Evolutionary conservation across 176 grass and related monocot species (phyloP).

Genomic region (Aegilops umbellulata): DNA sequence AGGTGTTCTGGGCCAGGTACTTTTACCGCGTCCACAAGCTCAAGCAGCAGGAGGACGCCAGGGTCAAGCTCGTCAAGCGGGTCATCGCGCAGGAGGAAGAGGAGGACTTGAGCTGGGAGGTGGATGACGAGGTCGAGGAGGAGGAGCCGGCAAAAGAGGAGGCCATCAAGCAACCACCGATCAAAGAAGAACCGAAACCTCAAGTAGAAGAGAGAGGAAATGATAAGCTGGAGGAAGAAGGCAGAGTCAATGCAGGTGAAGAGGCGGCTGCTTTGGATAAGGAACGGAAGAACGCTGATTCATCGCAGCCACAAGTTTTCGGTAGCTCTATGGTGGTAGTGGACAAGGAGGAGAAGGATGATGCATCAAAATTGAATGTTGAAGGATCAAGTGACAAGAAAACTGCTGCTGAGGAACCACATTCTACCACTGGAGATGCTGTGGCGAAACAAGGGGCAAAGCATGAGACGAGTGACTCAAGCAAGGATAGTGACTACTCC

Average conservation of each 20-base stretch:
- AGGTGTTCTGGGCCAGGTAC: conserved; percentile 81
- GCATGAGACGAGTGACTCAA: conserved; percentile 45
- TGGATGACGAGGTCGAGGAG: conserved; percentile 54
- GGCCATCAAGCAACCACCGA: conserved; percentile 12
- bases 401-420: conserved; percentile 3
- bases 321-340: conserved; percentile 39
- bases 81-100: conserved; percentile 69
- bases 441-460: conserved; percentile 22
- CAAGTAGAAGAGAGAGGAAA: not conserved
- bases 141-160: conserved; percentile 25
- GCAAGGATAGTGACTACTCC: conserved; percentile 50
- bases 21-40: conserved; percentile 74
- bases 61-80: conserved; percentile 78
- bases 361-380: not conserved
- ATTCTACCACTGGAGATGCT: conserved; percentile 1
- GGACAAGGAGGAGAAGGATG: conserved; percentile 26
- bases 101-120: conserved; percentile 86
- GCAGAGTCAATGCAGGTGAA: not conserved
- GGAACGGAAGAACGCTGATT: conserved; percentile 25
- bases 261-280: not conserved
- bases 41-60: conserved; percentile 79
- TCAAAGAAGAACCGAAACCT: conserved; percentile 25
- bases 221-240: not conserved
- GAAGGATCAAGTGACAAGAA: conserved; percentile 37
- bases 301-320: conserved; percentile 18